A percentile compares a stretch with the other conserved stretches of the same genome.
Evolutionary conservation across 208 protist genomes (phyloP).

Genomic region (Trypanosoma mega): DNA sequence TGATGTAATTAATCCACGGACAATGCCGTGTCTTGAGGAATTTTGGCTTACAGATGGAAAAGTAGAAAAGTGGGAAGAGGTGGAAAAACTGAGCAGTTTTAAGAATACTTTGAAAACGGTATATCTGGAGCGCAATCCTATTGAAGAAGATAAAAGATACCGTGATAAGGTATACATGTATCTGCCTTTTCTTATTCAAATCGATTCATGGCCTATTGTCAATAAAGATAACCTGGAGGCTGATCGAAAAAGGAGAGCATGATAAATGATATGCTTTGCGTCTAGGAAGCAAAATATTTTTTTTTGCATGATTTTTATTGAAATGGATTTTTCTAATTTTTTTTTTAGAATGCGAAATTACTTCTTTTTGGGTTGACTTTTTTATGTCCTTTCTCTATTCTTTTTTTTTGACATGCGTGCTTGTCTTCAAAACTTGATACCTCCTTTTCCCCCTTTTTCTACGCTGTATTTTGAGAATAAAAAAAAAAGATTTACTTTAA

Average conservation of each 20-base stretch:
- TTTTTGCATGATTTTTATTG: not conserved
- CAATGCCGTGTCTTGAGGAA: constrained; percentile 77
- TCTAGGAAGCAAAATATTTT: not conserved
- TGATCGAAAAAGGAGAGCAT: constrained; percentile 42
- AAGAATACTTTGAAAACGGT: constrained; percentile 71
- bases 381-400: too few relatives aligned
- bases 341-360: too few relatives aligned
- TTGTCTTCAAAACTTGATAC: too few relatives aligned
- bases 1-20: constrained; percentile 52
- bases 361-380: too few relatives aligned
- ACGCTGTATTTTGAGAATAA: too few relatives aligned
- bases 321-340: not conserved
- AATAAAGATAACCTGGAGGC: constrained; percentile 84
- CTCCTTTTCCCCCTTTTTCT: too few relatives aligned
- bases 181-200: constrained; percentile 82
- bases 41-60: constrained; percentile 92
- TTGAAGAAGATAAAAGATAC: constrained; percentile 88
- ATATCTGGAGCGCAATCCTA: constrained; percentile 89
- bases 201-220: constrained; percentile 88
- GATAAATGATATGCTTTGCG: not conserved
- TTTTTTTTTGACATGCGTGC: too few relatives aligned
- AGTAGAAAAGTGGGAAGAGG: constrained; percentile 77
- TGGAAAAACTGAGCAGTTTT: constrained; percentile 70
- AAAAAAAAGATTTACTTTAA: constrained; percentile 1
- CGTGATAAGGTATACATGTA: constrained; percentile 84